phyloP scores from a whole-genome alignment of 78 protist species.

The Dictyostelium citrinum region DNA sequence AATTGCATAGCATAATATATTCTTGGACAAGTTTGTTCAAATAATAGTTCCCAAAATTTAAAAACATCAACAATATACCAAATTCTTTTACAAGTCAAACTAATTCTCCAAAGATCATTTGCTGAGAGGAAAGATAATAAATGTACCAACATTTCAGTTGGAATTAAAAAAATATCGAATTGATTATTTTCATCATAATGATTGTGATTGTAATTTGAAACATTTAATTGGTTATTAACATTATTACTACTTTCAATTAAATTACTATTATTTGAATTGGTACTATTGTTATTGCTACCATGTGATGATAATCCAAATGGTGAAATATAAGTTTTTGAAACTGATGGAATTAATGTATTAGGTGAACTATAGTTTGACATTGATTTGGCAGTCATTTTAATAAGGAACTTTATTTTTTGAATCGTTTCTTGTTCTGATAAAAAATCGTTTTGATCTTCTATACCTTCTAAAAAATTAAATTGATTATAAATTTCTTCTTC shows the following conservation, averaged over 20 bases:
- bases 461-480: neutral
- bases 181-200: neutral
- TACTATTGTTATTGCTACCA: neutral
- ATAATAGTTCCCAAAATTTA: slow-evolving; percentile 56
- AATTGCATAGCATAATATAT: slow-evolving; percentile 63
- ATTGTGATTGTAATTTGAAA: neutral
- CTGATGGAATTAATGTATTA: slow-evolving; percentile 36
- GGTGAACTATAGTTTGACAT: slow-evolving; percentile 14
- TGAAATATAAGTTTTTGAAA: slow-evolving; percentile 18
- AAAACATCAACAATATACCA: slow-evolving; percentile 46
- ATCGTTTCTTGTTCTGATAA: neutral
- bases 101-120: slow-evolving; percentile 10
- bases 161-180: slow-evolving; percentile 32
- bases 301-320: neutral
- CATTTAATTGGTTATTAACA: neutral
- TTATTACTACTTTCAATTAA: slow-evolving; percentile 3
- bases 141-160: slow-evolving; percentile 67
- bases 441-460: neutral
- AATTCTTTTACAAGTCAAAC: slow-evolving; percentile 19
- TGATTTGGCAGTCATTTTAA: slow-evolving; percentile 5
- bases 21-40: slow-evolving; percentile 47
- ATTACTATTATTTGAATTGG: neutral
- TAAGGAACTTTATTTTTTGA: neutral
- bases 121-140: slow-evolving; percentile 31
- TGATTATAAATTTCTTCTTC: neutral